Percentiles rank a stretch among this genome's conserved stretches.
Conservation (phyloP, 495 filamentous ascomycete genomes). For the Trichocladium uniseriatum region DNA sequence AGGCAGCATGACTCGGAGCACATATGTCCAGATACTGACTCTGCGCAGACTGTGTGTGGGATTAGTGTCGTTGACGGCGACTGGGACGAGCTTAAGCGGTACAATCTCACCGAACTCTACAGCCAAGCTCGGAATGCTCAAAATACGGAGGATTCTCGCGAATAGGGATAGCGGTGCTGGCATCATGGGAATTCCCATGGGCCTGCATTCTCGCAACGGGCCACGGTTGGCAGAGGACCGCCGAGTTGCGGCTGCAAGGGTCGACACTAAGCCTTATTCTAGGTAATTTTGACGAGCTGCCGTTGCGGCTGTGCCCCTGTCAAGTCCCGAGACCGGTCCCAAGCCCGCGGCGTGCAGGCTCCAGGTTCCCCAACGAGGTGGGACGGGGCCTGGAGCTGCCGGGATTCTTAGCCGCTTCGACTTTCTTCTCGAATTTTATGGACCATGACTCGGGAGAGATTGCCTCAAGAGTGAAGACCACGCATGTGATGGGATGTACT, state of each 20-base stretch:
- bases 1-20: too few species aligned
- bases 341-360: too few species aligned
- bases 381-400: neutral
- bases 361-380: neutral
- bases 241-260: conserved; percentile 7
- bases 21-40: neutral
- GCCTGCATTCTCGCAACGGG: too few species aligned
- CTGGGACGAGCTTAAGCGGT: conserved; percentile 40
- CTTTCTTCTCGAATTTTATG: too few species aligned
- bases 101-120: conserved; percentile 41
- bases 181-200: too few species aligned
- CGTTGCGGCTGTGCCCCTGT: neutral
- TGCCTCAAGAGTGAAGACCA: too few species aligned
- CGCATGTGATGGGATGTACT: too few species aligned
- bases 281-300: conserved; percentile 37
- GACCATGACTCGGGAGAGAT: too few species aligned
- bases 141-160: too few species aligned
- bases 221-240: too few species aligned
- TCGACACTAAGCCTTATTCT: conserved; percentile 37
- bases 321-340: too few species aligned
- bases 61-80: conserved; percentile 44
- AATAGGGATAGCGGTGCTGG: too few species aligned
- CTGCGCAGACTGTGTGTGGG: conserved; percentile 31
- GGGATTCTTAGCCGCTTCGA: neutral
- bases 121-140: conserved; percentile 20